These are phyloP conservation scores for Macrophomina phaseolina DNA, from an alignment of 2,329 filamentous ascomycete species.

Conservation along the genomic window DNA sequence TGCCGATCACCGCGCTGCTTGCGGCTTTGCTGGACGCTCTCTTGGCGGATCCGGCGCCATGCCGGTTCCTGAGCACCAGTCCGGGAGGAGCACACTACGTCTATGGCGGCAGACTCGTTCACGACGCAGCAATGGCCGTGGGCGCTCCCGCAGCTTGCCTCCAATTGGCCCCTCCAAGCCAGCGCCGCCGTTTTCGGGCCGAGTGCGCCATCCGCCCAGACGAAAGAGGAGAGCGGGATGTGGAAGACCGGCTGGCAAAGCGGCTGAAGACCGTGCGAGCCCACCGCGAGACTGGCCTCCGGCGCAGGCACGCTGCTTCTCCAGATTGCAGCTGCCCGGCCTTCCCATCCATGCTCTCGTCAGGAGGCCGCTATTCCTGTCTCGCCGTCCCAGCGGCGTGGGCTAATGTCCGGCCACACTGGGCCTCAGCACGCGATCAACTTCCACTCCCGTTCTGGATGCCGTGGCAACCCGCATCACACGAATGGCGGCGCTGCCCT, in stretches of 20 bases:
- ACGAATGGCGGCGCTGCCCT: neutral
- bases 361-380: conserved; percentile 7
- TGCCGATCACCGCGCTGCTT: conserved; percentile 3
- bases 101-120: neutral
- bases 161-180: neutral
- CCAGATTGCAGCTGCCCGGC: neutral
- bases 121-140: neutral
- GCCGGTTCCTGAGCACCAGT: neutral
- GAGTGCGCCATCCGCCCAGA: neutral
- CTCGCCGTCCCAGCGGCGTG: neutral
- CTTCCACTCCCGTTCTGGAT: conserved; percentile 3
- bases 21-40: neutral
- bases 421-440: conserved; percentile 1
- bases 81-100: neutral
- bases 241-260: neutral
- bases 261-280: neutral
- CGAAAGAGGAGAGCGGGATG: neutral
- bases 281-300: neutral
- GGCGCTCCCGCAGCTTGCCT: neutral
- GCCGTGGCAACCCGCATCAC: neutral
- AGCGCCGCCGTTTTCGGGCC: conserved; percentile 11
- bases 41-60: too few relatives aligned
- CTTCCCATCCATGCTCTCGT: neutral
- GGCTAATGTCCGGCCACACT: neutral
- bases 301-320: conserved; percentile 3